A percentile compares a stretch with the other conserved stretches of the same genome.
phyloP scores from a whole-genome alignment of 2,329 filamentous ascomycete genomes.

The Cadophora luteo-olivacea region DNA sequence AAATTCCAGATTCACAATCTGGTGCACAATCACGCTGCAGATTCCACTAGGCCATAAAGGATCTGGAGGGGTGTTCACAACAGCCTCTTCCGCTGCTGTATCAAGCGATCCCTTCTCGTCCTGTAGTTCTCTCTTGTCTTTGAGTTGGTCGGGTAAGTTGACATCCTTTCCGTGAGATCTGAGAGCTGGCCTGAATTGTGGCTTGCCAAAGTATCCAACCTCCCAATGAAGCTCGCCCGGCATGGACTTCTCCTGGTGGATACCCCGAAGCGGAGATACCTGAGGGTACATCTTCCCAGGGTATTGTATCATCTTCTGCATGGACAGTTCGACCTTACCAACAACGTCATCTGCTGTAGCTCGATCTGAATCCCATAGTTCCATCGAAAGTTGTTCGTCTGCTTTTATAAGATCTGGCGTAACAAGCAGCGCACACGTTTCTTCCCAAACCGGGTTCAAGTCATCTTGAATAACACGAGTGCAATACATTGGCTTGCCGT shows the following conservation, averaged over 20 bases:
- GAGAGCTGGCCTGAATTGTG: conserved; percentile 82
- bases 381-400: conserved; percentile 89
- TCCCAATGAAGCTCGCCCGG: conserved; percentile 96
- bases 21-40: conserved; percentile 85
- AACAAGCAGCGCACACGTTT: conserved; percentile 83
- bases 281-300: conserved; percentile 93
- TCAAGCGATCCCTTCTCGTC: conserved; percentile 85
- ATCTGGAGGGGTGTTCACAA: conserved; percentile 89
- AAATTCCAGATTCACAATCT: conserved; percentile 94
- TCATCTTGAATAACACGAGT: conserved; percentile 96
- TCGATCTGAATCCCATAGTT: conserved; percentile 95
- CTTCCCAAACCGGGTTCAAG: conserved; percentile 90
- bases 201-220: conserved; percentile 93
- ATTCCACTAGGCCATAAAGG: conserved; percentile 96
- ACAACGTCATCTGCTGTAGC: conserved; percentile 94
- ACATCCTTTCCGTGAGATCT: conserved; percentile 87
- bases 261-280: conserved; percentile 79
- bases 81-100: conserved; percentile 78
- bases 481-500: conserved; percentile 97
- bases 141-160: conserved; percentile 75
- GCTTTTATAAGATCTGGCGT: conserved; percentile 91
- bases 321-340: conserved; percentile 90
- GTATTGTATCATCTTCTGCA: conserved; percentile 94
- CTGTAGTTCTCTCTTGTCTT: conserved; percentile 78
- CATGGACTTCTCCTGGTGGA: conserved; percentile 86